These are phyloP conservation scores for Hsuehochloa calcarea DNA, from an alignment of 176 grass and related monocot species.

Conservation along the genomic window DNA sequence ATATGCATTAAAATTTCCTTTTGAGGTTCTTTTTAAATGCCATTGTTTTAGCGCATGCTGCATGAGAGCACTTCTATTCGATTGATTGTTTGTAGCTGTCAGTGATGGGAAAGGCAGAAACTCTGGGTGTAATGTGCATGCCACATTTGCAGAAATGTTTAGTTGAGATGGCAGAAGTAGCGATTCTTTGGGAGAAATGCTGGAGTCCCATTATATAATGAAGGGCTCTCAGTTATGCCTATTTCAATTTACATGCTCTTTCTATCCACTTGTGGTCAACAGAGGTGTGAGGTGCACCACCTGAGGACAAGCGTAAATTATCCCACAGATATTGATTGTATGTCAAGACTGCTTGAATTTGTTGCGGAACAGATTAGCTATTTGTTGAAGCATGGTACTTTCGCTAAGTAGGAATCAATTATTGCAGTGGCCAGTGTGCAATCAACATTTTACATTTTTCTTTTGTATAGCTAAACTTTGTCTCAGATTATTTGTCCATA, in stretches of 20 bases:
- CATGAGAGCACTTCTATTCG: neutral
- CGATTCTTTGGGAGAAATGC: neutral
- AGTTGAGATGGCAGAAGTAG: slow-evolving; percentile 8
- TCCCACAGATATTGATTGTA: neutral
- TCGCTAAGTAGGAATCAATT: neutral
- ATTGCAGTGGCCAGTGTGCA: neutral
- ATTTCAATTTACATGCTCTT: neutral
- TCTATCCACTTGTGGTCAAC: neutral
- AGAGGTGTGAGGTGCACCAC: neutral
- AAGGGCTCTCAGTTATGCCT: neutral
- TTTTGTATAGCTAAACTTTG: neutral
- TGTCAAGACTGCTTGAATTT: neutral
- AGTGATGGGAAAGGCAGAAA: neutral
- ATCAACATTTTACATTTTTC: neutral
- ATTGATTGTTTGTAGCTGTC: neutral
- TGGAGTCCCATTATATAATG: neutral
- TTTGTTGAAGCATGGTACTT: neutral
- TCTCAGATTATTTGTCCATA: neutral
- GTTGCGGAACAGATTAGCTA: neutral
- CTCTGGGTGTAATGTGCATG: neutral
- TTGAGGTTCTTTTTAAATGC: neutral
- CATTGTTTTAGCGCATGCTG: neutral
- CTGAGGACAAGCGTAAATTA: neutral
- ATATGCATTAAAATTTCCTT: neutral
- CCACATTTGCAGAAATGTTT: neutral